Evolutionary conservation across 2,329 filamentous ascomycete genomes (phyloP).

Genomic region (Hymenoscyphus linearis): DNA sequence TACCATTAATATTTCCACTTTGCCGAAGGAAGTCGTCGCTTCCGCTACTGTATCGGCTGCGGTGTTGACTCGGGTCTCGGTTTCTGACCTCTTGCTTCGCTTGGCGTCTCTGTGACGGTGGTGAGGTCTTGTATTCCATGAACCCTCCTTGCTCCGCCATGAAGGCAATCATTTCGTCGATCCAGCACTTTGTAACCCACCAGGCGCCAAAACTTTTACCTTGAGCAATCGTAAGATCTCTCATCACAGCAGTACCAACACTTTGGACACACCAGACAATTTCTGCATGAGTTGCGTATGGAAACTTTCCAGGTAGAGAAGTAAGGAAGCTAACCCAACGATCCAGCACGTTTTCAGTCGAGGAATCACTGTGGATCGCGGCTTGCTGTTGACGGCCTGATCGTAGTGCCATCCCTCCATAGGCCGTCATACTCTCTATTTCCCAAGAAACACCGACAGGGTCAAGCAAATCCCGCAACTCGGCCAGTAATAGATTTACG

Average conservation of each 20-base stretch:
- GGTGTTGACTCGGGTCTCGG: conserved; percentile 24
- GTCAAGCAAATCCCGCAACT: conserved; percentile 66
- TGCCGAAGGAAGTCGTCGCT: conserved; percentile 30
- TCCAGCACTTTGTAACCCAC: conserved; percentile 94
- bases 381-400: conserved; percentile 40
- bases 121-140: conserved; percentile 53
- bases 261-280: conserved; percentile 73
- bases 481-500: conserved; percentile 55
- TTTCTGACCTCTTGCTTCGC: conserved; percentile 16
- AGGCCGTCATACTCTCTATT: conserved; percentile 55
- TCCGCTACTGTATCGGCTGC: conserved; percentile 29
- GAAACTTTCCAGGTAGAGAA: conserved; percentile 64
- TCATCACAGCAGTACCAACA: conserved; percentile 70
- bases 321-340: conserved; percentile 71
- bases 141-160: conserved; percentile 88
- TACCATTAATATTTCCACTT: conserved; percentile 17
- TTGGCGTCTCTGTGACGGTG: conserved; percentile 27
- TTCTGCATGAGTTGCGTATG: conserved; percentile 65
- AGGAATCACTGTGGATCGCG: conserved; percentile 35
- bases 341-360: conserved; percentile 65
- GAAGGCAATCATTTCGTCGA: conserved; percentile 92
- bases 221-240: conserved; percentile 73
- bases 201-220: conserved; percentile 81
- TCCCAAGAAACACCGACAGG: conserved; percentile 63
- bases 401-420: conserved; percentile 50